Evolutionary conservation across 1,284 basidiomycete species (phyloP).

Genomic region (Ganoderma meredithae): DNA sequence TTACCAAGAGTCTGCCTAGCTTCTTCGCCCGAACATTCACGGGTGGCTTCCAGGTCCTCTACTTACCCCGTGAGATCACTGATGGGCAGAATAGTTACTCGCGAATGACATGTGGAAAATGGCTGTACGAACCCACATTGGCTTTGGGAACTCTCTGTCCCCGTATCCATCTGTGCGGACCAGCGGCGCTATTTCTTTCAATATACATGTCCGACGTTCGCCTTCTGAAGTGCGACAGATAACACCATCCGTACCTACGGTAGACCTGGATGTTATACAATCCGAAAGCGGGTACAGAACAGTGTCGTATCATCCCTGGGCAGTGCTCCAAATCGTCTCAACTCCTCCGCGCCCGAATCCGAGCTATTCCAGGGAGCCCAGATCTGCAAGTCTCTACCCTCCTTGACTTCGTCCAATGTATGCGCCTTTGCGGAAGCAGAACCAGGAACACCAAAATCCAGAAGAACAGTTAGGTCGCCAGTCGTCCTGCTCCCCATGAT

Average conservation of each 20-base stretch:
- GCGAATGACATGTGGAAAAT: not conserved
- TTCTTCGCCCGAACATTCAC: not conserved
- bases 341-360: conserved; percentile 10
- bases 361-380: conserved; percentile 37
- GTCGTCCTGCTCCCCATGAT: conserved; percentile 17
- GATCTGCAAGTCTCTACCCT: conserved; percentile 31
- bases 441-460: conserved; percentile 33
- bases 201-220: too few relatives aligned
- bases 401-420: conserved; percentile 31
- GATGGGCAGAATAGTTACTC: not conserved
- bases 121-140: not conserved
- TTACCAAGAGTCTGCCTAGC: not conserved
- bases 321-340: conserved; percentile 14
- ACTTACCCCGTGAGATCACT: not conserved
- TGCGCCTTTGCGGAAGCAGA: conserved; percentile 24
- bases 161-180: too few relatives aligned
- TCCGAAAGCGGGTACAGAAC: conserved; percentile 22
- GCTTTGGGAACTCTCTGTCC: not conserved
- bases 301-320: conserved; percentile 15
- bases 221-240: too few relatives aligned
- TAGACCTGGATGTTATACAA: conserved; percentile 5
- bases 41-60: not conserved
- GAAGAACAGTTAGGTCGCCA: conserved; percentile 30
- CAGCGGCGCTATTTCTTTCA: too few relatives aligned
- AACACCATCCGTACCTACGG: not conserved